These are phyloP conservation scores for Pouteria campechiana DNA, from an alignment of 179 eudicot species.

Conservation along the genomic window DNA sequence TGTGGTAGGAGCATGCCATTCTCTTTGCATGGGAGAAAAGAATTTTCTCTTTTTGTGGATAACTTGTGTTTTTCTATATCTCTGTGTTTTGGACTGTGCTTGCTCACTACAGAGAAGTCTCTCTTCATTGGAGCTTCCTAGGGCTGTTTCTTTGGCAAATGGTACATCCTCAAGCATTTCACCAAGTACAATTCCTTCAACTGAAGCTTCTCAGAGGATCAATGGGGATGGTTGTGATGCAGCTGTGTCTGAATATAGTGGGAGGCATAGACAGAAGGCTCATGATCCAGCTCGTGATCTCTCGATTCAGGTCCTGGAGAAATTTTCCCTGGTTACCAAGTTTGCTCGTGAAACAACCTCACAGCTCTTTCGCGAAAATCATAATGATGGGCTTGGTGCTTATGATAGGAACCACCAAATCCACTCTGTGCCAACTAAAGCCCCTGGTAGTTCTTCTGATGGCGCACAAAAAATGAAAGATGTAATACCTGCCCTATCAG, in stretches of 20 bases:
- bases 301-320: slow-evolving; percentile 84
- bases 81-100: neutral
- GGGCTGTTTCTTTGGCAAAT: slow-evolving; percentile 48
- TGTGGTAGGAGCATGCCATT: no score
- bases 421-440: slow-evolving; percentile 24
- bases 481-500: slow-evolving; percentile 44
- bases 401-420: slow-evolving; percentile 39
- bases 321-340: slow-evolving; percentile 90
- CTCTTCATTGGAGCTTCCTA: slow-evolving; percentile 83
- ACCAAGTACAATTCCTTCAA: slow-evolving; percentile 19
- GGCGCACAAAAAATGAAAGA: slow-evolving; percentile 23
- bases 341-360: slow-evolving; percentile 98
- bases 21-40: no score
- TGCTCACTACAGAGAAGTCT: slow-evolving; percentile 58
- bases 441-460: slow-evolving; percentile 13
- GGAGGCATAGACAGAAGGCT: slow-evolving; percentile 47
- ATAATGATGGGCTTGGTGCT: slow-evolving; percentile 32
- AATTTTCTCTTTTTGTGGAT: no score
- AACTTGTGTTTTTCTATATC: neutral
- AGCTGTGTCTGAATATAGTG: slow-evolving; percentile 24
- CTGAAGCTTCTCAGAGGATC: slow-evolving; percentile 21
- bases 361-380: slow-evolving; percentile 71
- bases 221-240: slow-evolving; percentile 24
- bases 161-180: slow-evolving; percentile 29
- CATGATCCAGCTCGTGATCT: slow-evolving; percentile 88